Conservation (phyloP, 2,329 filamentous ascomycete species). For the Verticillium tricorpus region DNA sequence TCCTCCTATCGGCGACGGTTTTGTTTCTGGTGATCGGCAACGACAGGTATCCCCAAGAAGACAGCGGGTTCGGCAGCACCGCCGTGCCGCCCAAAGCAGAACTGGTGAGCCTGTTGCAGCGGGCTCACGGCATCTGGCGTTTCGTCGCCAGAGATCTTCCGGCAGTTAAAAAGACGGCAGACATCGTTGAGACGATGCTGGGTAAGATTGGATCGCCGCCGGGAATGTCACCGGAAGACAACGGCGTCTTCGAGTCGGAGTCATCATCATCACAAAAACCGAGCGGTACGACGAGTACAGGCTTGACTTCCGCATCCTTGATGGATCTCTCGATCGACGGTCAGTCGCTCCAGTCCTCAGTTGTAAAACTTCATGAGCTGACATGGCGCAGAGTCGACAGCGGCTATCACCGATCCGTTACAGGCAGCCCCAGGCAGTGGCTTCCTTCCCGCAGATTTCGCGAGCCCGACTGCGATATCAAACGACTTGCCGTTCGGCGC, state of each 20-base stretch:
- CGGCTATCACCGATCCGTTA: neutral
- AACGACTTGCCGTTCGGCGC: constrained; percentile 24
- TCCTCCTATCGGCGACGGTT: constrained; percentile 56
- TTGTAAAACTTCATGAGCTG: neutral
- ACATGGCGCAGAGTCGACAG: neutral
- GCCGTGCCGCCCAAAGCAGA: constrained; percentile 29
- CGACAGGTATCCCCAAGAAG: constrained; percentile 17
- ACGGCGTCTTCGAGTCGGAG: constrained; percentile 8
- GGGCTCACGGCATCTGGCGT: constrained; percentile 40
- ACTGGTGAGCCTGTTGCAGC: constrained; percentile 34
- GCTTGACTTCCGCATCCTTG: neutral
- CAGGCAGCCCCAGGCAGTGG: constrained; percentile 11
- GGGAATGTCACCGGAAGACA: constrained; percentile 8
- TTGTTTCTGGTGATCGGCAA: constrained; percentile 49
- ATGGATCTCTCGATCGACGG: neutral
- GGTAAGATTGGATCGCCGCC: constrained; percentile 31
- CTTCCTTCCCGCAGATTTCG: constrained; percentile 10
- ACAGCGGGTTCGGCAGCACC: neutral
- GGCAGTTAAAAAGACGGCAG: constrained; percentile 41
- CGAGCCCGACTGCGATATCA: constrained; percentile 11
- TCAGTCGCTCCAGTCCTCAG: neutral
- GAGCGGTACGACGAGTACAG: neutral
- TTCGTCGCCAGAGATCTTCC: constrained; percentile 28
- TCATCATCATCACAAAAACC: constrained; percentile 12
- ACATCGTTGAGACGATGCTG: constrained; percentile 41